Evolutionary conservation across 2,329 filamentous ascomycete species (phyloP).

Genomic region (Ophiosphaerella herpotricha): DNA sequence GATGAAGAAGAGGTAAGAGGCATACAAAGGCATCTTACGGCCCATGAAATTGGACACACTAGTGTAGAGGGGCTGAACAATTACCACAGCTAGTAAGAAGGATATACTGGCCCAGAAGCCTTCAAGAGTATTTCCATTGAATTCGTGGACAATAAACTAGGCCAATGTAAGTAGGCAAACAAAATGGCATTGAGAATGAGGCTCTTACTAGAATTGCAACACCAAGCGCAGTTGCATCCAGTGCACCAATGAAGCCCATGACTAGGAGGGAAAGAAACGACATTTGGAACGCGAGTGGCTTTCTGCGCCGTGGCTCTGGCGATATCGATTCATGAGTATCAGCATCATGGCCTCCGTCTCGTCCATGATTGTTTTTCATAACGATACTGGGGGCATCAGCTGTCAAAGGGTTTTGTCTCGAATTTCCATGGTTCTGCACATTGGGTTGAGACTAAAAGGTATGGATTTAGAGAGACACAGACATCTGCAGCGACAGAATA

Average conservation of each 20-base stretch:
- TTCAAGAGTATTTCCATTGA: neutral
- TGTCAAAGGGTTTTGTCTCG: no score
- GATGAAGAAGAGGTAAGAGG: constrained; percentile 48
- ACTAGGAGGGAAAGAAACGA: constrained; percentile 45
- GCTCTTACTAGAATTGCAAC: constrained; percentile 55
- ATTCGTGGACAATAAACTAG: neutral
- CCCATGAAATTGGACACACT: constrained; percentile 33
- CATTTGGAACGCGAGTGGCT: constrained; percentile 3
- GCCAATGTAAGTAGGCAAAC: no score
- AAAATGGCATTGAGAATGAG: constrained; percentile 1
- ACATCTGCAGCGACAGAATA: no score
- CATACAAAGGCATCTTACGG: constrained; percentile 24
- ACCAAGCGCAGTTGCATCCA: constrained; percentile 67
- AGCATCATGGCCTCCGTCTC: no score
- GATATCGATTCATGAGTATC: no score
- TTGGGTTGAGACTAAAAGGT: no score
- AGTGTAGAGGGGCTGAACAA: constrained; percentile 37
- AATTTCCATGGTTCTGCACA: no score
- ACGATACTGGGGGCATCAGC: no score
- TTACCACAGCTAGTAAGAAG: constrained; percentile 26
- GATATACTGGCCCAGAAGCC: constrained; percentile 66
- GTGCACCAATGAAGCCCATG: constrained; percentile 62
- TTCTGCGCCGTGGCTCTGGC: neutral
- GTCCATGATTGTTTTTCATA: no score
- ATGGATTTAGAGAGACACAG: no score